Base-by-base conservation (phyloP, 169 alveolate genomes). In the Theileria equi region DNA sequence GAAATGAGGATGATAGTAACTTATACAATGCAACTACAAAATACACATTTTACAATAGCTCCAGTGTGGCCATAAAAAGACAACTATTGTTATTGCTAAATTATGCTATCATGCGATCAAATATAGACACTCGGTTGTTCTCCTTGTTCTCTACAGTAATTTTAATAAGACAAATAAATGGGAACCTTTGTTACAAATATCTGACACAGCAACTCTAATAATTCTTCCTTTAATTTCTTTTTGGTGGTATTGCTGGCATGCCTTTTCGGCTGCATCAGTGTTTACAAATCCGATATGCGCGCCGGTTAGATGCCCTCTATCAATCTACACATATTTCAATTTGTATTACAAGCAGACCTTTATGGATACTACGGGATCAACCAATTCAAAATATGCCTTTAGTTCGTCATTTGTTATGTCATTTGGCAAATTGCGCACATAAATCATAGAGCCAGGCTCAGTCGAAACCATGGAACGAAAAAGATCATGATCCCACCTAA, bases 401-500 rank as follows among this genome's bases (percentile, higher is more conserved):
- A 54, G 52, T 11, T 31, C 10, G 40, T 54, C 65, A 6, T 26
- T 16, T 36, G 65, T 31, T 23, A 28, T 25, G 8, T 28, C 44
- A n/a, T 19, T 34, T 16, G 65, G 65, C 17, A 54, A 29, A 19
- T 54, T 54, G 21, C 65, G 34, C 40, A 54, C 65, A 19, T 21
- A 54, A 31, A 54, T 34, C 48, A 28, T 54, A 16, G 65, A 54
- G 1, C 49, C 45, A 28, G 65, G 48, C 10, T 34, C 17, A 29
- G 17, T 26, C 13, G 65, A 54, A 3, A 54, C 44, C 5, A 31
- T 26, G 19, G 65, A 21, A 23, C 25, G 52, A 28, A 1, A 54
- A 16, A 36, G 34, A 29, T 54, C 65, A 54, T 54, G 65, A 0
- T 38, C 38, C 65, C 65, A 54, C 19, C 65, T 54, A 49, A 5